These are phyloP conservation scores for Ramaria sp. DNA, from an alignment of 768 basidiomycete species.

Conservation along the genomic window DNA sequence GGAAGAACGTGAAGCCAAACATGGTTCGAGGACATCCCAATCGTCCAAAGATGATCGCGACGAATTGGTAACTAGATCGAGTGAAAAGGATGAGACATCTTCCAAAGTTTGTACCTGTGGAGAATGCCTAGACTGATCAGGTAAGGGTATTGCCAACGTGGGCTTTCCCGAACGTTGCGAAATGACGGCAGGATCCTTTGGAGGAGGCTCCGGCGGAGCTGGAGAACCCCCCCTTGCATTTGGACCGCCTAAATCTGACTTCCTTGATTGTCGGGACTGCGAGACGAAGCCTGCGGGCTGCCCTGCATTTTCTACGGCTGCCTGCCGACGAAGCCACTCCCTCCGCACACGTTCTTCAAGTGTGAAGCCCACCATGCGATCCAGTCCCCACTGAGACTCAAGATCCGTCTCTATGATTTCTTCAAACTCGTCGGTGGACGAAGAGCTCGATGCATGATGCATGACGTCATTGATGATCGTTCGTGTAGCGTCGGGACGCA, in stretches of 20 bases:
- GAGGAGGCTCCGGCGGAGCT: too few relatives aligned
- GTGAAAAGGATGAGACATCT: neutral
- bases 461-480: slow-evolving; percentile 11
- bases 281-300: slow-evolving; percentile 19
- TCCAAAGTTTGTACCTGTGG: neutral
- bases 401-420: neutral
- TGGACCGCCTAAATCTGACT: neutral
- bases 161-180: too few relatives aligned
- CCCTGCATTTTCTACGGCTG: slow-evolving; percentile 16
- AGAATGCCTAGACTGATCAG: too few relatives aligned
- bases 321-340: slow-evolving; percentile 23
- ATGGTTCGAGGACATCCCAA: neutral
- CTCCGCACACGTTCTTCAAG: slow-evolving; percentile 29
- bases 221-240: neutral
- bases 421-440: neutral
- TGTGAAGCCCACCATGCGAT: slow-evolving; percentile 31
- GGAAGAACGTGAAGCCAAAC: neutral
- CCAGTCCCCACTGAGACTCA: slow-evolving; percentile 29
- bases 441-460: neutral
- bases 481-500: slow-evolving; percentile 12
- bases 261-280: neutral
- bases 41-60: neutral
- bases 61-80: neutral
- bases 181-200: too few relatives aligned
- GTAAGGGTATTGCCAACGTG: too few relatives aligned